Evolutionary conservation across 2,329 filamentous ascomycete genomes (phyloP).

Genomic region (Pestalotiopsis sp.): DNA sequence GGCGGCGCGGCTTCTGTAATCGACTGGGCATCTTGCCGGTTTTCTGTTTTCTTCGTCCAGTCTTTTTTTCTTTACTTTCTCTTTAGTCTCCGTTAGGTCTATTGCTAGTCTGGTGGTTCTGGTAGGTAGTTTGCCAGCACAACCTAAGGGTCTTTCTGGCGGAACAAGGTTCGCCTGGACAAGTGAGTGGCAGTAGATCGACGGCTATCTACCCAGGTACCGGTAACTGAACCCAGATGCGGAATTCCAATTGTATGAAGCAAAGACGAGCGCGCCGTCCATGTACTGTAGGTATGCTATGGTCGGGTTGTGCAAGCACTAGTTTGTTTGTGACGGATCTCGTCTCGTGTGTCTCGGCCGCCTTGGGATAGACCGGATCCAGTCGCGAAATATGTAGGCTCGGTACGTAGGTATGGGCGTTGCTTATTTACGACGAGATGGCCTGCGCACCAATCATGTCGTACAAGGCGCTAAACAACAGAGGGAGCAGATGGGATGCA

Average conservation of each 20-base stretch:
- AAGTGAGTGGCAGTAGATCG: not conserved
- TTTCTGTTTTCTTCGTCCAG: not conserved
- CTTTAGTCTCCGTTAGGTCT: not conserved
- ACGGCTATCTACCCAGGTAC: not conserved
- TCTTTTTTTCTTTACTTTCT: not conserved
- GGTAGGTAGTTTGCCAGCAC: not conserved
- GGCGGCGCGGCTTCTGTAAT: slow-evolving; percentile 12
- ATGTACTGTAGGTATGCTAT: not conserved
- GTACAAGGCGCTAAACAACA: not conserved
- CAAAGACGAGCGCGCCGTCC: not conserved
- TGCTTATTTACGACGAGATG: not conserved
- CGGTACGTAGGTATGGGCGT: not conserved
- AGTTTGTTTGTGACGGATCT: not conserved
- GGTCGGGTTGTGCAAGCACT: not conserved
- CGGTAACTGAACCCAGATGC: not conserved
- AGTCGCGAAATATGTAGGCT: not conserved
- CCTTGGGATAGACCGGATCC: not conserved
- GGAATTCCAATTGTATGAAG: not conserved
- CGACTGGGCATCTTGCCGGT: slow-evolving; percentile 10
- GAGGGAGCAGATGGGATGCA: not conserved
- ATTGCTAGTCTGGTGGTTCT: not conserved
- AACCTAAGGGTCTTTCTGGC: not conserved
- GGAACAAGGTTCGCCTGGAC: not conserved
- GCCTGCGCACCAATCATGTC: not conserved
- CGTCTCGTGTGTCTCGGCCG: not conserved